A percentile compares a stretch with the other conserved stretches of the same genome.
These are phyloP conservation scores for Cicer bijugum DNA, from an alignment of 306 rosid genomes.

Conservation along the genomic window DNA sequence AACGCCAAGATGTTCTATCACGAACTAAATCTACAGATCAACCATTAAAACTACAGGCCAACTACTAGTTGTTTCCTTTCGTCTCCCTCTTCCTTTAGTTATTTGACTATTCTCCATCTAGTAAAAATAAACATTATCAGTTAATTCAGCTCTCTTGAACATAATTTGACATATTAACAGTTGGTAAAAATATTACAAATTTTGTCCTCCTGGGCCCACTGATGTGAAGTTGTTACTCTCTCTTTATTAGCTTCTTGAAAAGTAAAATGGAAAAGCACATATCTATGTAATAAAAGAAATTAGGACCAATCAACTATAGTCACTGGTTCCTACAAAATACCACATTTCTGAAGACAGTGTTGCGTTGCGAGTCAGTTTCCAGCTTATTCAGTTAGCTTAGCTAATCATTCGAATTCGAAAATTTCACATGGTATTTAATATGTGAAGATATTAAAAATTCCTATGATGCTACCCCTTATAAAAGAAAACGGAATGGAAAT, in stretches of 20 bases:
- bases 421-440: slow-evolving; percentile 33
- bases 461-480: slow-evolving; percentile 13
- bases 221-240: neutral
- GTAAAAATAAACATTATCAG: slow-evolving; percentile 6
- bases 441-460: slow-evolving; percentile 4
- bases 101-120: slow-evolving; percentile 8
- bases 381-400: slow-evolving; percentile 34
- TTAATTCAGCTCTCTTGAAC: slow-evolving; percentile 27
- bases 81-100: slow-evolving; percentile 1
- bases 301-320: slow-evolving; percentile 16
- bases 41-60: neutral
- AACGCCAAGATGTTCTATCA: neutral
- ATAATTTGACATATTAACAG: slow-evolving; percentile 11
- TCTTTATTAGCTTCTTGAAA: slow-evolving; percentile 16
- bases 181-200: neutral
- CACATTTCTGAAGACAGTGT: slow-evolving; percentile 10
- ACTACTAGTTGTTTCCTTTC: neutral
- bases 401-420: slow-evolving; percentile 30
- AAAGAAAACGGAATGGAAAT: slow-evolving; percentile 32
- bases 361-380: slow-evolving; percentile 31
- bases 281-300: slow-evolving; percentile 21
- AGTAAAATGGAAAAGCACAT: neutral
- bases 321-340: slow-evolving; percentile 26
- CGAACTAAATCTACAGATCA: slow-evolving; percentile 17
- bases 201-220: neutral